Percentiles rank a stretch among this genome's conserved stretches.
Conservation (phyloP, 192 early-diverging fungal species). For the Coemansia sp. region DNA sequence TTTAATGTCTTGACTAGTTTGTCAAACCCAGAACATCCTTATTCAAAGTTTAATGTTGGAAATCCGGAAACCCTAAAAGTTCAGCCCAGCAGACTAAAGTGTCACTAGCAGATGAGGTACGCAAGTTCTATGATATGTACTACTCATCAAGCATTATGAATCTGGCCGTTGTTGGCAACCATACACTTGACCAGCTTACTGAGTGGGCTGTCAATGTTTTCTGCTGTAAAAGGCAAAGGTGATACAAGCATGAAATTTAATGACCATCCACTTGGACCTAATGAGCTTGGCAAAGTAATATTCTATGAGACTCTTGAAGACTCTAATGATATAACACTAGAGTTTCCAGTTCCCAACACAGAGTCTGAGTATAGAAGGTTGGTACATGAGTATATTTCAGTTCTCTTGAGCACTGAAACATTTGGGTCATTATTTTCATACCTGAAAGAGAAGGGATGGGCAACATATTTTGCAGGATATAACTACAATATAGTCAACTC, state of each 20-base stretch:
- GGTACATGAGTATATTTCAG: conserved; percentile 68
- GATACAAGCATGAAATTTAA: conserved; percentile 59
- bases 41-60: conserved; percentile 78
- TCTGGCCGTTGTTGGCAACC: no score
- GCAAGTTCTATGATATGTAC: no score
- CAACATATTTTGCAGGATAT: conserved; percentile 33
- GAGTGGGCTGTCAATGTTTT: no score
- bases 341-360: conserved; percentile 80
- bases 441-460: conserved; percentile 84
- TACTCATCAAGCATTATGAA: no score
- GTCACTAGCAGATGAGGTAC: no score
- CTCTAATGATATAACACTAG: conserved; percentile 62
- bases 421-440: conserved; percentile 78
- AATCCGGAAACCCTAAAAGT: conserved; percentile 77
- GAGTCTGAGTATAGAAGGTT: conserved; percentile 50
- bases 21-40: conserved; percentile 69
- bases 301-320: conserved; percentile 75
- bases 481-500: background rate
- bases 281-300: conserved; percentile 68
- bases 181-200: no score
- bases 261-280: conserved; percentile 64
- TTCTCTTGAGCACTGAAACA: conserved; percentile 79
- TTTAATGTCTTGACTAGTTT: background rate
- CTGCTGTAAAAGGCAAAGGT: conserved; percentile 70
- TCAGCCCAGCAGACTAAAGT: no score